A percentile compares a stretch with the other conserved stretches of the same genome.
These are phyloP conservation scores for Ulvella scutata DNA, from an alignment of 139 green algal genomes.

Conservation along the genomic window DNA sequence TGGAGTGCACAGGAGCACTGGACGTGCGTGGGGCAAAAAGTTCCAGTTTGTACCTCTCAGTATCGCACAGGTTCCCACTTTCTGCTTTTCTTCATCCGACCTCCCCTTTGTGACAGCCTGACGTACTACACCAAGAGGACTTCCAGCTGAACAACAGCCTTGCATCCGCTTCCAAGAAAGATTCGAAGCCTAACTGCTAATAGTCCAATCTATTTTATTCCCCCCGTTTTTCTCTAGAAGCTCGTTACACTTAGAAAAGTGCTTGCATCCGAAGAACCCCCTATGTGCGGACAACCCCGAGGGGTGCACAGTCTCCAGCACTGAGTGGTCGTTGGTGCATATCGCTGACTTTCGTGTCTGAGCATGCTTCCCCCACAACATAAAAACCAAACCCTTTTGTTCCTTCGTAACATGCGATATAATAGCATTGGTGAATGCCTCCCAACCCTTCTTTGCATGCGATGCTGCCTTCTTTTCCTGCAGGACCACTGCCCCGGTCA, in stretches of 20 bases:
- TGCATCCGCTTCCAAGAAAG: too few species aligned
- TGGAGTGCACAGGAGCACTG: too few species aligned
- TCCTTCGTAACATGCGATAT: constrained; percentile 50
- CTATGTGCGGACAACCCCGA: constrained; percentile 40
- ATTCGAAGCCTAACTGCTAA: too few species aligned
- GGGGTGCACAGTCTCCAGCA: constrained; percentile 55
- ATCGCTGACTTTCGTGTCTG: constrained; percentile 32
- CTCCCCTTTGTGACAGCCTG: too few species aligned
- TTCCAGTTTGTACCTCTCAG: too few species aligned
- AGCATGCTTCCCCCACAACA: constrained; percentile 79
- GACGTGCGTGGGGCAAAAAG: too few species aligned
- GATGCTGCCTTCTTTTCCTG: constrained; percentile 56
- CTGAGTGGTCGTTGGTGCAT: constrained; percentile 35
- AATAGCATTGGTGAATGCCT: constrained; percentile 72
- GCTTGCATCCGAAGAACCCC: constrained; percentile 79
- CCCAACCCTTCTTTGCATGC: constrained; percentile 79
- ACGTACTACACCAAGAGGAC: too few species aligned
- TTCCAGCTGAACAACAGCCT: too few species aligned
- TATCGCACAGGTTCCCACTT: too few species aligned
- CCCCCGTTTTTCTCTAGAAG: constrained; percentile 41
- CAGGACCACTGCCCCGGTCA: too few species aligned
- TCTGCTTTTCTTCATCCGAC: too few species aligned
- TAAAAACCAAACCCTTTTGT: constrained; percentile 63
- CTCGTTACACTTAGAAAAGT: constrained; percentile 68
- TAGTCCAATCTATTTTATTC: constrained; percentile 65